A percentile compares a stretch with the other conserved stretches of the same genome.
phyloP scores from a whole-genome alignment of 345 rosid genomes.

The Dovyalis caffra region DNA sequence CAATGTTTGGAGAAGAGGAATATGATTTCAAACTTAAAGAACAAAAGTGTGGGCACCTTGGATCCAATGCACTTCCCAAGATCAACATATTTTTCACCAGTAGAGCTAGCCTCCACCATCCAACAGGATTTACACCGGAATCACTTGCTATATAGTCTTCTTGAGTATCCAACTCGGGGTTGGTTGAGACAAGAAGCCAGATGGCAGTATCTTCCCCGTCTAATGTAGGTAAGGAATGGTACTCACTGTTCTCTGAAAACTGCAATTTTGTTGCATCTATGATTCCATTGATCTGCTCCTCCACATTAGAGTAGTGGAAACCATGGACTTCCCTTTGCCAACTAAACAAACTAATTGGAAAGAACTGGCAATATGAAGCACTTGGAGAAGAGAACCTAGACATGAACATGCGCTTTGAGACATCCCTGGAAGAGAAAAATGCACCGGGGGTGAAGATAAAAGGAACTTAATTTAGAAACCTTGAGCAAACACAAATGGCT shows the following conservation, averaged over 20 bases:
- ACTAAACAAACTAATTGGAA: constrained; percentile 58
- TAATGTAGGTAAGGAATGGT: constrained; percentile 35
- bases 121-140: constrained; percentile 33
- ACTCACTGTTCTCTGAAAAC: constrained; percentile 40
- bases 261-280: constrained; percentile 47
- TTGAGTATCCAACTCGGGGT: constrained; percentile 33
- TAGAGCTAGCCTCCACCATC: constrained; percentile 73
- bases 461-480: too few species aligned
- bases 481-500: too few species aligned
- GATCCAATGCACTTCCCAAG: constrained; percentile 58
- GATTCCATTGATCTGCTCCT: constrained; percentile 41
- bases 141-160: constrained; percentile 29
- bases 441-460: too few species aligned
- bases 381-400: constrained; percentile 60
- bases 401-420: constrained; percentile 47
- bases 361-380: constrained; percentile 45
- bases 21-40: neutral
- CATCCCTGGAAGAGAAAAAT: constrained; percentile 67
- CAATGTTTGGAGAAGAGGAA: neutral
- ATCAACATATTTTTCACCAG: constrained; percentile 56
- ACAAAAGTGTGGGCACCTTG: constrained; percentile 48
- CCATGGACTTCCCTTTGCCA: constrained; percentile 44
- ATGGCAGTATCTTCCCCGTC: constrained; percentile 59
- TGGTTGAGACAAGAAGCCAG: constrained; percentile 69
- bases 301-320: constrained; percentile 29